Evolutionary conservation across 495 filamentous ascomycete genomes (phyloP), one percentile per base, ranked within the genome.

Genomic region (Entonaema liquescens): DNA sequence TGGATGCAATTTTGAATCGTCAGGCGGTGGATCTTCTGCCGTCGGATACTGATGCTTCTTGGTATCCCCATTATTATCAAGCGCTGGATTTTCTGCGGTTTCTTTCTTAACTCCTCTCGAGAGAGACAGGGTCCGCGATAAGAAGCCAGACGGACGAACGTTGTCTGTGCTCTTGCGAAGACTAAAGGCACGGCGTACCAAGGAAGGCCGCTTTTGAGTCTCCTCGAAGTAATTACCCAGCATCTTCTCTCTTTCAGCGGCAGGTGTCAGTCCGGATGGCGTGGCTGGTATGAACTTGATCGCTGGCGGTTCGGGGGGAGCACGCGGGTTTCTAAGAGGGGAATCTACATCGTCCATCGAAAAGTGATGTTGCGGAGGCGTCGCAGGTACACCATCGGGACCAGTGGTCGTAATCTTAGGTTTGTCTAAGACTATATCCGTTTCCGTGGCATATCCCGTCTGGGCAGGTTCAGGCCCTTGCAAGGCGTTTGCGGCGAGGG

Each of bases 251-350:
- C 84, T 82, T 59, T 92, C 90, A 9, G 80, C 72, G 11, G 80
- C 78, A 3, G 89, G 83, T 6, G 83, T 86, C 25, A 85, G 67
- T 2, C 83, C 83, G 29, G 82, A 83, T 1, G 90, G 92, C 12
- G 91, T 90, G 8, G 92, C 89, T 8, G 92, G 92, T 56, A 92
- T 91, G 67, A 93, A 86, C 57, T 91, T 90, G 75, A 92, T 84
- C 15, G 83, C 83, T 3, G 93, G 93, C 0, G 83, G 83, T 49
- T 78, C 73, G 23, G 74, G 67, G 42, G 92, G 88, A 38, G 85
- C 85, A 44, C 92, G 89, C 5, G 92, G 93, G 71, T 95, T 94
- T 67, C 88, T 85, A 54, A 96, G 83, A 6, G 90, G 90, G 2
- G 90, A 93, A 66, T 91, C 86, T 23, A 91, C 81, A 33, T 82